These are phyloP conservation scores for Umbelopsis sp. DNA, from an alignment of 371 early-diverging fungal species.

Conservation along the genomic window DNA sequence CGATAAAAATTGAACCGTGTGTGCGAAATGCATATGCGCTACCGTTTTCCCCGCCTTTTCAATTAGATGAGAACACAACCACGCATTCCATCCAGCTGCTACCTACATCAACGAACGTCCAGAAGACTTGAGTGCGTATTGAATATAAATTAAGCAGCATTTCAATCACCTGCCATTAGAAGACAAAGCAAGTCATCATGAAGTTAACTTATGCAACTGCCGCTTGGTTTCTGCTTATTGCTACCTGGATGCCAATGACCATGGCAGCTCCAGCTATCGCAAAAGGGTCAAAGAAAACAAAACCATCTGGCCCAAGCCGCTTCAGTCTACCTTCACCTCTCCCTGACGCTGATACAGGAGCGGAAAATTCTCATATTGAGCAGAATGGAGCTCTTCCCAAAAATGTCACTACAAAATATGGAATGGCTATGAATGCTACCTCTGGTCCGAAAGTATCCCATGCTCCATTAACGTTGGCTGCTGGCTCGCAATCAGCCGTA, in stretches of 20 bases:
- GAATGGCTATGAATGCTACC: conserved; percentile 14
- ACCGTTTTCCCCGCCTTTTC: not conserved
- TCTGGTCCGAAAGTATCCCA: not conserved
- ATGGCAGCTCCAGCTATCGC: too few relatives aligned
- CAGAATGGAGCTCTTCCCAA: not conserved
- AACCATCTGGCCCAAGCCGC: not conserved
- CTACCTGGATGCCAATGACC: too few relatives aligned
- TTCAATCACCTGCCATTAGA: too few relatives aligned
- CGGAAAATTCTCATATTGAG: not conserved
- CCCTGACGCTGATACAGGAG: not conserved
- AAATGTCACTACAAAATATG: conserved; percentile 1
- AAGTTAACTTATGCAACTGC: too few relatives aligned
- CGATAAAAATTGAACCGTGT: not conserved
- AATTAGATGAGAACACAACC: not conserved
- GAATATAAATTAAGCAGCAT: too few relatives aligned
- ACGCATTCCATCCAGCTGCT: not conserved
- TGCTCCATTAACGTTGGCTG: conserved; percentile 10
- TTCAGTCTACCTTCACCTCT: not conserved
- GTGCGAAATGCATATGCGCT: conserved; percentile 3
- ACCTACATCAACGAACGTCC: too few relatives aligned
- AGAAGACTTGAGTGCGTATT: too few relatives aligned
- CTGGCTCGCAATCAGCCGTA: conserved; percentile 9
- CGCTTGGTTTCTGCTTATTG: too few relatives aligned
- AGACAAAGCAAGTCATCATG: too few relatives aligned
- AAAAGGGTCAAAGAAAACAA: not conserved